Evolutionary conservation across 2,329 filamentous ascomycete genomes (phyloP).

Genomic region (Aspergillus aculeatus): DNA sequence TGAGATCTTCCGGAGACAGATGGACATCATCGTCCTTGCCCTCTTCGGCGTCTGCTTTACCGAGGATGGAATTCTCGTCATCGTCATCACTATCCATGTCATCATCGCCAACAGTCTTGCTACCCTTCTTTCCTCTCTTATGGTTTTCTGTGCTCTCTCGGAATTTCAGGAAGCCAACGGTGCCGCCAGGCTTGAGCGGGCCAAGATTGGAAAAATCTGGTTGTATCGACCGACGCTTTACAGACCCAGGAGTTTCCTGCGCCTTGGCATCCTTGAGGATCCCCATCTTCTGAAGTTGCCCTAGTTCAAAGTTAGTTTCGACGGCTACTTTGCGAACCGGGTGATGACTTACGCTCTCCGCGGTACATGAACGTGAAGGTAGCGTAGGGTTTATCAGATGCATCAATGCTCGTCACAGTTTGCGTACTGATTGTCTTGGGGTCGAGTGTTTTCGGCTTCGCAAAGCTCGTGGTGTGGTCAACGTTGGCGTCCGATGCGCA

Average conservation of each 20-base stretch:
- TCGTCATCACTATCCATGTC: constrained; percentile 76
- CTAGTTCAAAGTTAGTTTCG: constrained; percentile 45
- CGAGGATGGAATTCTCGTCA: constrained; percentile 61
- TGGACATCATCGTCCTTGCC: constrained; percentile 47
- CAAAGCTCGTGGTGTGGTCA: constrained; percentile 96
- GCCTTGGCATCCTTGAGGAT: constrained; percentile 70
- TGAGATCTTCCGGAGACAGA: constrained; percentile 62
- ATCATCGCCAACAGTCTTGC: constrained; percentile 49
- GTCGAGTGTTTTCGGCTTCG: constrained; percentile 92
- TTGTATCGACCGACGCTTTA: constrained; percentile 78
- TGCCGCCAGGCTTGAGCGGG: constrained; percentile 80
- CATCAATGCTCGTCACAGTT: constrained; percentile 97
- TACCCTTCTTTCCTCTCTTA: constrained; percentile 64
- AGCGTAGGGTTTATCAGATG: constrained; percentile 92
- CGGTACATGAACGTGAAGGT: constrained; percentile 98
- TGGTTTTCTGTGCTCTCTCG: constrained; percentile 62
- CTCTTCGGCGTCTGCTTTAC: constrained; percentile 63
- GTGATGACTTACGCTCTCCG: constrained; percentile 72
- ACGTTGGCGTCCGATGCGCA: constrained; percentile 73
- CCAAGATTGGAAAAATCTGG: constrained; percentile 82
- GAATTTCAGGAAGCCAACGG: constrained; percentile 86
- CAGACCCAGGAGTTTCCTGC: constrained; percentile 55
- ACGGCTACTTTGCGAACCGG: background rate
- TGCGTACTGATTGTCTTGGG: constrained; percentile 98
- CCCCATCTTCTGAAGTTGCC: constrained; percentile 95